Conservation (phyloP, 2,329 filamentous ascomycete species). For the Venturia oleaginea region DNA sequence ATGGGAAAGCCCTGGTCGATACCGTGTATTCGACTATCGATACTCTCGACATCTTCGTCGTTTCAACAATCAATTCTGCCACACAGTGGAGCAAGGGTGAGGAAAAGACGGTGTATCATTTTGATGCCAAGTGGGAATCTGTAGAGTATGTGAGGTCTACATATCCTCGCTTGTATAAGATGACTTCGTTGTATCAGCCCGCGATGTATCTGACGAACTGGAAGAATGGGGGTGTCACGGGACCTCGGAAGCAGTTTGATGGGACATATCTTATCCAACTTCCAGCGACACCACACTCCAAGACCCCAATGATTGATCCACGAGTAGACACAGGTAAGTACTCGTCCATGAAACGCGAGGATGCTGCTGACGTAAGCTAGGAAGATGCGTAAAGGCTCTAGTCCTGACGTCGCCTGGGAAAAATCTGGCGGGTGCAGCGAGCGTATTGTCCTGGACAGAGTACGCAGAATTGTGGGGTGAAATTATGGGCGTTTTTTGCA, state of each 20-base stretch:
- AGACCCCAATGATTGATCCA: background rate
- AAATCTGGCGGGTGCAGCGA: slow-evolving; percentile 17
- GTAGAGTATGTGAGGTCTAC: slow-evolving; percentile 13
- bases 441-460: slow-evolving; percentile 14
- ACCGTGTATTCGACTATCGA: slow-evolving; percentile 22
- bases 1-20: slow-evolving; percentile 30
- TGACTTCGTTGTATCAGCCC: slow-evolving; percentile 9
- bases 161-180: slow-evolving; percentile 18
- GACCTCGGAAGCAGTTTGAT: slow-evolving; percentile 17
- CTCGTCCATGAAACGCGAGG: slow-evolving; percentile 20
- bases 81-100: slow-evolving; percentile 33
- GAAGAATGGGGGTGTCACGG: slow-evolving; percentile 13
- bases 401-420: slow-evolving; percentile 17
- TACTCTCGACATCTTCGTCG: slow-evolving; percentile 30
- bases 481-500: slow-evolving; percentile 7
- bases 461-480: slow-evolving; percentile 17
- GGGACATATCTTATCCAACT: slow-evolving; percentile 13
- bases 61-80: slow-evolving; percentile 30
- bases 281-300: slow-evolving; percentile 9
- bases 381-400: slow-evolving; percentile 23
- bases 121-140: slow-evolving; percentile 32
- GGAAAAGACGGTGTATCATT: slow-evolving; percentile 34
- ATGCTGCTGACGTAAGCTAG: slow-evolving; percentile 20
- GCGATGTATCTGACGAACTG: slow-evolving; percentile 22
- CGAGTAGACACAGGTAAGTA: background rate